These are phyloP conservation scores for Colletotrichum caudatum DNA, from an alignment of 2,329 filamentous ascomycete species.

Conservation along the genomic window DNA sequence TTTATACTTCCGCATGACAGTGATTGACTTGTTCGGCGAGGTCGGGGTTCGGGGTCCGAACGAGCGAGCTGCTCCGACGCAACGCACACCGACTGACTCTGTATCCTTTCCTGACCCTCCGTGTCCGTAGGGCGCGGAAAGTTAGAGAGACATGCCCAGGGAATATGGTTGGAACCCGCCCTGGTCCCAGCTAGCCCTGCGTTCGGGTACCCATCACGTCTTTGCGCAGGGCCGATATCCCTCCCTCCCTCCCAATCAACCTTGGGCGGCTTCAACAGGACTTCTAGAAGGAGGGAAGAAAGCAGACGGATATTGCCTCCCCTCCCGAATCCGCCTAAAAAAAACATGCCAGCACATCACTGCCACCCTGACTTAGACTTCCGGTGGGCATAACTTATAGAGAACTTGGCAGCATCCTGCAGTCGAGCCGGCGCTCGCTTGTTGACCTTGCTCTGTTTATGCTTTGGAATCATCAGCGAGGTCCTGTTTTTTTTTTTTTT, in stretches of 20 bases:
- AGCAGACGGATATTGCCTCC: neutral
- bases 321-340: no score
- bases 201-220: no score
- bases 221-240: neutral
- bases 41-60: neutral
- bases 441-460: neutral
- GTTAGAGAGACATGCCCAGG: neutral
- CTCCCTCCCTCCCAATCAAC: neutral
- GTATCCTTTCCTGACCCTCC: neutral
- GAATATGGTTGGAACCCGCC: neutral
- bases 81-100: neutral
- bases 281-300: neutral
- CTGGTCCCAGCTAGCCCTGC: neutral
- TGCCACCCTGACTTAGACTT: neutral
- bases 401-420: neutral
- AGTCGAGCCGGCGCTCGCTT: neutral
- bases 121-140: neutral
- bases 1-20: neutral
- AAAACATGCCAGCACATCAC: neutral
- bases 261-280: neutral
- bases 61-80: neutral
- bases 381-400: neutral
- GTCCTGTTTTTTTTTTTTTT: no score
- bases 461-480: neutral
- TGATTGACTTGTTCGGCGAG: neutral